Evolutionary conservation across 2,329 filamentous ascomycete species (phyloP).

Genomic region (Huntiella savannae): DNA sequence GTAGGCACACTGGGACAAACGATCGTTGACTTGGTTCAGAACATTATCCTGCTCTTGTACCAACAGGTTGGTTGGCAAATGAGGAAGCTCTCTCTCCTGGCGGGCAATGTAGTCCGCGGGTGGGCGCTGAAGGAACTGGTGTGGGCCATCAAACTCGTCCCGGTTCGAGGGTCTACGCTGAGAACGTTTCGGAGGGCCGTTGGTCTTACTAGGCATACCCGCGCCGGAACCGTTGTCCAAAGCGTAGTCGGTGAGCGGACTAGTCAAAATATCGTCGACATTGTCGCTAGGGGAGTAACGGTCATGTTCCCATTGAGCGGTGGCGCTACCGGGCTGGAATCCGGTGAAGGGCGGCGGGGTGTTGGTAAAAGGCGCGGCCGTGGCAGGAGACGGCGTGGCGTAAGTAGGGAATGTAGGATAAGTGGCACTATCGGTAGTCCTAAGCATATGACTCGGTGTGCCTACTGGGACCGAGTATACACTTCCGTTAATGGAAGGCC

Average conservation of each 20-base stretch:
- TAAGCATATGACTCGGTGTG: conserved; percentile 14
- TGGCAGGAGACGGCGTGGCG: conserved; percentile 23
- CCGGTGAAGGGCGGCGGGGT: conserved; percentile 8
- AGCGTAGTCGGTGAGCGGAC: conserved; percentile 41
- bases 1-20: conserved; percentile 68
- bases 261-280: conserved; percentile 38
- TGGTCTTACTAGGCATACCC: conserved; percentile 16
- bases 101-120: conserved; percentile 51
- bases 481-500: not conserved
- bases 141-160: conserved; percentile 77
- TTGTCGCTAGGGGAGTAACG: conserved; percentile 38
- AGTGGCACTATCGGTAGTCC: conserved; percentile 13
- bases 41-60: conserved; percentile 74
- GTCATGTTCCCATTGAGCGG: conserved; percentile 26
- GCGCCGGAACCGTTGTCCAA: conserved; percentile 30
- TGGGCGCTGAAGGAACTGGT: conserved; percentile 61
- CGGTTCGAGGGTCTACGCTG: conserved; percentile 60
- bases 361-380: conserved; percentile 10
- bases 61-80: conserved; percentile 64
- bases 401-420: conserved; percentile 23
- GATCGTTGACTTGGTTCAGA: conserved; percentile 62
- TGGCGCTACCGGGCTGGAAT: conserved; percentile 5
- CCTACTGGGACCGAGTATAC: conserved; percentile 11
- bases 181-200: conserved; percentile 24
- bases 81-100: conserved; percentile 63